Evolutionary conservation across 2,329 filamentous ascomycete genomes (phyloP).

Genomic region (Davidsoniella eucalypti): DNA sequence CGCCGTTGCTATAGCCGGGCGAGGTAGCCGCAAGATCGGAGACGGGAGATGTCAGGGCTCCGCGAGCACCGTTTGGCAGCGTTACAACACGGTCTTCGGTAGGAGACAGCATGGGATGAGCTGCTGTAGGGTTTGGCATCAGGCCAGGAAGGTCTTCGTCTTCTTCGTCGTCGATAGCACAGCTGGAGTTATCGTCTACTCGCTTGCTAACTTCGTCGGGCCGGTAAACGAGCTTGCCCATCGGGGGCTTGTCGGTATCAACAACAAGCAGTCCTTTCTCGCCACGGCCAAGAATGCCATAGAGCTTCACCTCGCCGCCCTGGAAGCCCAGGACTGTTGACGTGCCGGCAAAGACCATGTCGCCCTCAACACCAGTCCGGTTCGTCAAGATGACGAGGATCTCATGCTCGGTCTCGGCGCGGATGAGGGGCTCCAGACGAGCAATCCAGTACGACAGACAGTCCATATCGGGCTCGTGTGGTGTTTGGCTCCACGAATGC

Average conservation of each 20-base stretch:
- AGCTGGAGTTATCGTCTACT: too few relatives aligned
- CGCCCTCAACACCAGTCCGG: slow-evolving; percentile 48
- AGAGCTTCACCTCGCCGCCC: slow-evolving; percentile 48
- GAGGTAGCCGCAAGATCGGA: background rate
- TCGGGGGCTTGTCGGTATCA: slow-evolving; percentile 35
- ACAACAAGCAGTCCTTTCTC: slow-evolving; percentile 53
- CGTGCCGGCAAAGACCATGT: slow-evolving; percentile 55
- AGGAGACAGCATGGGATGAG: slow-evolving; percentile 2
- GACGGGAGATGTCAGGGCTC: background rate
- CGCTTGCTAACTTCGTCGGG: slow-evolving; percentile 2
- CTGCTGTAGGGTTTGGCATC: slow-evolving; percentile 4
- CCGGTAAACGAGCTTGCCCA: slow-evolving; percentile 27
- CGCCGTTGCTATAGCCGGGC: background rate
- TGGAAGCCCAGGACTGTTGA: slow-evolving; percentile 54
- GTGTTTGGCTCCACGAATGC: slow-evolving; percentile 28
- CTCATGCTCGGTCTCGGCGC: slow-evolving; percentile 34
- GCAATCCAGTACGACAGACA: slow-evolving; percentile 62
- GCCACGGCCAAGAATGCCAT: slow-evolving; percentile 53
- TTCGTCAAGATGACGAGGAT: slow-evolving; percentile 58
- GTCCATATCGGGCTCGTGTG: slow-evolving; percentile 50
- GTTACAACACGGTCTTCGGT: background rate
- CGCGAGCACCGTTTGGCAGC: background rate
- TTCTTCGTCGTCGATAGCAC: background rate
- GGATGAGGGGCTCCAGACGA: slow-evolving; percentile 49
- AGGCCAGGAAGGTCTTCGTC: slow-evolving; percentile 5